Evolutionary conservation across 2,329 filamentous ascomycete species (phyloP).

Genomic region (Fusarium tuaranense): DNA sequence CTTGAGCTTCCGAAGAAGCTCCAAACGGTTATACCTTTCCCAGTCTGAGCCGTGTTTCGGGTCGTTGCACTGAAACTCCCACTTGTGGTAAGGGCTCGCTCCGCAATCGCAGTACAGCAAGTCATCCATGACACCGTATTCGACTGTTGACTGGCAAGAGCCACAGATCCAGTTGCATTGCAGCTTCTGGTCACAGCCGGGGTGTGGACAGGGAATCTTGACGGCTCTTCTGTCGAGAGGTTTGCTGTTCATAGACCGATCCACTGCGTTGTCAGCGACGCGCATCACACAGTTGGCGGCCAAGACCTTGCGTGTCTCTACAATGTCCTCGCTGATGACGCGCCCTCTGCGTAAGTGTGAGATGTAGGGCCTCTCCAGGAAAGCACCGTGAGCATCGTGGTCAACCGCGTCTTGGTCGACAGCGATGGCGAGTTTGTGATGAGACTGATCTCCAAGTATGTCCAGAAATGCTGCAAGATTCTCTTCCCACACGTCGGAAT

Average conservation of each 20-base stretch:
- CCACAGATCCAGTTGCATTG: background rate
- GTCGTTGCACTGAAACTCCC: background rate
- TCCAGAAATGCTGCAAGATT: conserved; percentile 6
- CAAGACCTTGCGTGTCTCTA: background rate
- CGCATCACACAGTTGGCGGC: conserved; percentile 1
- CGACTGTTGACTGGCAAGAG: background rate
- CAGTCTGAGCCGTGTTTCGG: background rate
- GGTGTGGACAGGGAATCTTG: background rate
- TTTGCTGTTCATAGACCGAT: background rate
- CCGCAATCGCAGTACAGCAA: background rate
- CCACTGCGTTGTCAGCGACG: background rate
- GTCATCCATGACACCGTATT: background rate
- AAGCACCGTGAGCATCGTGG: background rate
- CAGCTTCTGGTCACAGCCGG: background rate
- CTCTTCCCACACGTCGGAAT: conserved; percentile 15
- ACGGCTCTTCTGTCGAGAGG: background rate
- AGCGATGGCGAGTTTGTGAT: background rate
- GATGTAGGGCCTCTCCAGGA: background rate
- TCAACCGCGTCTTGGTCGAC: background rate
- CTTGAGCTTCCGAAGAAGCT: background rate
- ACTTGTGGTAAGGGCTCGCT: background rate
- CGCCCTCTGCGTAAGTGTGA: background rate
- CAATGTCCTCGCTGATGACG: background rate
- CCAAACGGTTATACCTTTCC: background rate
- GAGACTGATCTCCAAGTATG: background rate